These are phyloP conservation scores for Paraphoma sp. DNA, from an alignment of 2,329 filamentous ascomycete genomes.

Conservation along the genomic window DNA sequence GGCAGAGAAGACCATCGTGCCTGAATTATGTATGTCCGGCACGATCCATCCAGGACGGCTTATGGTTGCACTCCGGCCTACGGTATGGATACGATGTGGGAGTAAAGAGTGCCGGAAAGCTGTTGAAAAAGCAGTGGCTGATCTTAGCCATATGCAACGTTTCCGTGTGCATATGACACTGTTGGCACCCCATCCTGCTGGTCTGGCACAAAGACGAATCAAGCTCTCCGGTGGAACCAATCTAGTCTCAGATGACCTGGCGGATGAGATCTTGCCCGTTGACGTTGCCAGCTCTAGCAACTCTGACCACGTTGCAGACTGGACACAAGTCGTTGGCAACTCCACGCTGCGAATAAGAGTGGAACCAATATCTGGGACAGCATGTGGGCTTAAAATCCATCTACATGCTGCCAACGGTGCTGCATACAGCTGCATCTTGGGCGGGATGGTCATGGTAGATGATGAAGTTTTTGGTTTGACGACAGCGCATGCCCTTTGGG, in stretches of 20 bases:
- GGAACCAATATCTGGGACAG: background rate
- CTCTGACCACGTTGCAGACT: background rate
- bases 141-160: conserved; percentile 3
- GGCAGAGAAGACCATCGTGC: conserved; percentile 4
- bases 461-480: conserved; percentile 7
- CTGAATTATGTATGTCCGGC: conserved; percentile 12
- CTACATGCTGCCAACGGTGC: background rate
- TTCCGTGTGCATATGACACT: conserved; percentile 7
- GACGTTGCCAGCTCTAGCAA: background rate
- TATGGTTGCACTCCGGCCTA: conserved; percentile 3
- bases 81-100: conserved; percentile 15
- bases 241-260: background rate
- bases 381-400: conserved; percentile 3
- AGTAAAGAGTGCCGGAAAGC: background rate
- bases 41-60: background rate
- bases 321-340: background rate
- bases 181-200: conserved; percentile 5
- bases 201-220: background rate
- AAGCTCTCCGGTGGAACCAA: background rate
- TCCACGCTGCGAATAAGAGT: background rate
- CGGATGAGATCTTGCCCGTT: background rate
- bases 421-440: conserved; percentile 1
- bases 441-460: conserved; percentile 6
- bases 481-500: conserved; percentile 11
- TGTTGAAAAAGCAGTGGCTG: conserved; percentile 2